Conservation (phyloP, 257 asterid species). For the Solanum paucissectum region DNA sequence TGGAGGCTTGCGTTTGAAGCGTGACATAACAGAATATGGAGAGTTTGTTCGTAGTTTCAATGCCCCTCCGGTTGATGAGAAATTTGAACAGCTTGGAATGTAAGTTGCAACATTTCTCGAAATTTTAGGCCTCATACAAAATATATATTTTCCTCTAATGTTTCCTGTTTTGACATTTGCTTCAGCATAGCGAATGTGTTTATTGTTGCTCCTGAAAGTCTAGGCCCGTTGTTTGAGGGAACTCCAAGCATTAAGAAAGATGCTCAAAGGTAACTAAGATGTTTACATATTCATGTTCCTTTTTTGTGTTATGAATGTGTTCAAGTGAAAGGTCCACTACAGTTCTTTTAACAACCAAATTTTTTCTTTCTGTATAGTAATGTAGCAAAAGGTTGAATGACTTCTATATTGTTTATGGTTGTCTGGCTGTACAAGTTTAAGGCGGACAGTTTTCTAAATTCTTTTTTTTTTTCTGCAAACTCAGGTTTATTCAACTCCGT, state of each 20-base stretch:
- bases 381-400: neutral
- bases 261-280: slow-evolving; percentile 67
- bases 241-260: slow-evolving; percentile 96
- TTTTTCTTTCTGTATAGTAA: neutral
- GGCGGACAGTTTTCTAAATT: neutral
- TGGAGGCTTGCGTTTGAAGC: slow-evolving; percentile 95
- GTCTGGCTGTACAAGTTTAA: neutral
- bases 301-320: neutral
- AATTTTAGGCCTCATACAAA: neutral
- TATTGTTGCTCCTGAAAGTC: slow-evolving; percentile 95
- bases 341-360: neutral
- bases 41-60: slow-evolving; percentile 93
- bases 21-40: slow-evolving; percentile 95
- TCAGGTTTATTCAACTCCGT: slow-evolving; percentile 13
- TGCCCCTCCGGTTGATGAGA: slow-evolving; percentile 94
- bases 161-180: slow-evolving; percentile 4
- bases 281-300: neutral
- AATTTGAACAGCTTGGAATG: slow-evolving; percentile 92
- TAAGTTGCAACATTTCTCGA: slow-evolving; percentile 26
- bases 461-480: neutral
- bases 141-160: neutral
- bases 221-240: slow-evolving; percentile 82
- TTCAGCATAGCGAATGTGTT: slow-evolving; percentile 50
- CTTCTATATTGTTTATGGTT: neutral
- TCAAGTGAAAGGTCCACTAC: neutral